phyloP scores from a whole-genome alignment of 352 stramenopile genomes.

The Phytophthora lateralis region DNA sequence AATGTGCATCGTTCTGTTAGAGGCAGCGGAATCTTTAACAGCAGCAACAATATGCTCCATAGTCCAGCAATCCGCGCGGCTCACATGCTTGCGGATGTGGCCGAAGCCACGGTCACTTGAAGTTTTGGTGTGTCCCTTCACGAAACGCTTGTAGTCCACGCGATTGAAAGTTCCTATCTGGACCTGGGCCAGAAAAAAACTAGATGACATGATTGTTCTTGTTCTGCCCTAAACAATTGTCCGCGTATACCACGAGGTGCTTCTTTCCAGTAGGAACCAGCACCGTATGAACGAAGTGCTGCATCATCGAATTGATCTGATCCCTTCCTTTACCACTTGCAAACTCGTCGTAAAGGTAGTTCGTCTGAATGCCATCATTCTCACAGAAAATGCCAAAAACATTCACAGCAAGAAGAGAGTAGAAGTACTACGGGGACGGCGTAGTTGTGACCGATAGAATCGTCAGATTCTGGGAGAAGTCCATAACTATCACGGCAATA shows the following conservation, averaged over 20 bases:
- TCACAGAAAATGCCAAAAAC: slow-evolving; percentile 24
- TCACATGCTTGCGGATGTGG: slow-evolving; percentile 20
- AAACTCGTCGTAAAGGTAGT: slow-evolving; percentile 11
- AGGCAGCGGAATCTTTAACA: neutral
- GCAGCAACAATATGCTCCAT: slow-evolving; percentile 14
- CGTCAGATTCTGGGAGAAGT: too few relatives aligned
- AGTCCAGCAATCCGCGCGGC: slow-evolving; percentile 7
- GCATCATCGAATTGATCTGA: slow-evolving; percentile 10
- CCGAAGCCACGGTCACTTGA: slow-evolving; percentile 22
- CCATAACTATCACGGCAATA: too few relatives aligned
- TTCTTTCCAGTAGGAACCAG: neutral
- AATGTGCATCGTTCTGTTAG: slow-evolving; percentile 5
- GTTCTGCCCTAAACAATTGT: slow-evolving; percentile 22
- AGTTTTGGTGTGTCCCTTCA: slow-evolving; percentile 24
- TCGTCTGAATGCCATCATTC: slow-evolving; percentile 13
- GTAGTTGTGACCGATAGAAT: too few relatives aligned
- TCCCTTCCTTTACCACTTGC: slow-evolving; percentile 5
- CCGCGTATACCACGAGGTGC: slow-evolving; percentile 13
- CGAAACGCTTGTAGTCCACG: slow-evolving; percentile 23
- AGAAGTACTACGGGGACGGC: too few relatives aligned
- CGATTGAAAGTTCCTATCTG: slow-evolving; percentile 13
- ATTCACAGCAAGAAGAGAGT: slow-evolving; percentile 17
- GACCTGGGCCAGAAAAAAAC: slow-evolving; percentile 13
- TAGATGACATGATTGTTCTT: slow-evolving; percentile 27
- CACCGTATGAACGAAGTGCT: slow-evolving; percentile 11